Base-by-base conservation (phyloP, 495 filamentous ascomycete species). In the Barbatosphaeria neglecta region DNA sequence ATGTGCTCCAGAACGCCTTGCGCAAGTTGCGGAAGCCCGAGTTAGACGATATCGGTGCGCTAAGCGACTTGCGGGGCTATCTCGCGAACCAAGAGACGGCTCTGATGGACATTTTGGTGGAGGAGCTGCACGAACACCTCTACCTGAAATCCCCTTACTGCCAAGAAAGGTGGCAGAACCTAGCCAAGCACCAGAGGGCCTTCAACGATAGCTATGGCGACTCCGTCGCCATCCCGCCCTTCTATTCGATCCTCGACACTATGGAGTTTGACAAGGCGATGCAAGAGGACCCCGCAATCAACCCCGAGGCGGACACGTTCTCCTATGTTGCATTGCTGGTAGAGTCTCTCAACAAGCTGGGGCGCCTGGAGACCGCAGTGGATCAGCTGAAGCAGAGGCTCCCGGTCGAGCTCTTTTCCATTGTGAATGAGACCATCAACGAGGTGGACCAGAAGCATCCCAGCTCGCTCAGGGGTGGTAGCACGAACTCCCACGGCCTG, bases 101-200 rank as follows among this genome's bases (percentile, higher is more conserved):
- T 4, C 67, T 99, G 46, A 90, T 87, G 48, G 92, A 99, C 61
- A 96, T 96, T 37, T 56, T 99, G 55, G 80, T 96, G 40, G 92
- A 99, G 63, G 92, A 99, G 62, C 69, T 99, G 37, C 93, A 97
- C 58, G 94, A 90, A 56, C 92, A 99, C 66, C 73, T 99, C 3
- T 99, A 97, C 55, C 75, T 99, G 11, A 97, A 96, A 54, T 95
- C 89, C 10, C 90, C 88, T 1, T 97, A 97, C 56, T 96, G 89
- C 62, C 86, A 93, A 50, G 86, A 93, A 62, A 70, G 92, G 41
- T 99, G 92, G 92, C 94, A 92, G 57, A 72, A 76, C 39, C 70
- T 86, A 50, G 64, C 74, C 43, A 76, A 75, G 51, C 64, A 62
- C 22, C 71, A 74, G 31, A 69, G 72, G 23, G 63, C 63, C 11